Evolutionary conservation across 129 eudicot genomes (phyloP), one percentile per base, ranked within the genome.

Genomic region (Pseudognaphalium luteoalbum): DNA sequence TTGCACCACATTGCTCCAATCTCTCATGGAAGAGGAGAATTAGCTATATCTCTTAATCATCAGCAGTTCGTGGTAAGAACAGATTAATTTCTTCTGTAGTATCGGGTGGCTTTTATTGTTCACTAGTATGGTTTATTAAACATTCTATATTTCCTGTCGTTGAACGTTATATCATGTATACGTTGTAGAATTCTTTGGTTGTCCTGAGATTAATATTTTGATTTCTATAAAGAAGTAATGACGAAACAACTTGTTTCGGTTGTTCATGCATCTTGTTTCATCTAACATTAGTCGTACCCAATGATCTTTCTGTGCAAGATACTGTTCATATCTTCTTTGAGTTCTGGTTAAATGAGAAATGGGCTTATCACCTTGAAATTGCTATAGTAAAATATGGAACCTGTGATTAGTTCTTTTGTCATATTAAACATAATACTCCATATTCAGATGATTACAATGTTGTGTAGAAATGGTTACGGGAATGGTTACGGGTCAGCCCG

Each of bases 1-100:
- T 34, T 88, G 92, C 80, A 76, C 80, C 64, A 73, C 62, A 19
- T 25, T 88, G 7, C 86, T 88, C 25, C 82, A 80, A 74, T 88
- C 87, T 29, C 84, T 77, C 62, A 77, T 80, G 83, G 81, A 83
- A 56, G 65, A 65, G 12, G 92, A 81, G 34, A 86, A 81, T 81
- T 86, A 83, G 70, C 78, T 57, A 11, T 57, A 57, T 57, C 6
- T 20, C 62, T 57, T 19, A 57, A 57, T 20, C 29, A 11, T 57
- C 29, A 57, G 62, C 14, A 20, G 10, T 4, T 15, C 41, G 39
- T 22, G 66, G 74, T 79, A 79, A 70, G 7, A 51, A 34, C 79
- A 30, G 71, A 17, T 7, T 75, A 65, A 33, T n/a, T 32, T 52
- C 73, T 37, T 72, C 50, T 73, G 25, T 73, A 57, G 83, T 74